These are phyloP conservation scores for Pelagomonas calceolata DNA, from an alignment of 108 stramenopile species.

Conservation along the genomic window DNA sequence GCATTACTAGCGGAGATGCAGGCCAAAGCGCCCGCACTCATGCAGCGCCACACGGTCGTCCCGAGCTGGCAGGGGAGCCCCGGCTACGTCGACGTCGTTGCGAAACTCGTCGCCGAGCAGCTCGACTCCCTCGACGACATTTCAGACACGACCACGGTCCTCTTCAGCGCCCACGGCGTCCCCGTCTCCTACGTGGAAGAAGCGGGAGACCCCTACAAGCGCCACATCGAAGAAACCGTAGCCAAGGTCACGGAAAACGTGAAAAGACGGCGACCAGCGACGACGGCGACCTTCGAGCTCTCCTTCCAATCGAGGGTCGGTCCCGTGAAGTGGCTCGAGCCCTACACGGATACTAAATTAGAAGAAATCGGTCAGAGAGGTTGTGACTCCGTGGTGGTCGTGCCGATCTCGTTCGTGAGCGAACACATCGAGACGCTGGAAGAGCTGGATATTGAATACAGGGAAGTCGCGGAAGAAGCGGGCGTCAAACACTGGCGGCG, in stretches of 20 bases:
- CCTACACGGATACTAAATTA: conserved; percentile 91
- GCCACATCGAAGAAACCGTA: conserved; percentile 56
- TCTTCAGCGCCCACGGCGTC: conserved; percentile 95
- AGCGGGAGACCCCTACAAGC: conserved; percentile 91
- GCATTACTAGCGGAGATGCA: not conserved
- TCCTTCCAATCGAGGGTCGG: conserved; percentile 87
- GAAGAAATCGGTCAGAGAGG: conserved; percentile 72
- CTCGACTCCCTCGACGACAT: conserved; percentile 58
- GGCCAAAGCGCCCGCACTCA: not conserved
- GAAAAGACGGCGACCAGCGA: not conserved
- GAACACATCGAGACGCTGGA: conserved; percentile 99
- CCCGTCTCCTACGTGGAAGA: conserved; percentile 82
- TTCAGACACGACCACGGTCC: conserved; percentile 46
- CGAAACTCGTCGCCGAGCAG: conserved; percentile 65
- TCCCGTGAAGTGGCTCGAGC: conserved; percentile 94
- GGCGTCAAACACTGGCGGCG: conserved; percentile 80
- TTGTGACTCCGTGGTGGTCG: conserved; percentile 85
- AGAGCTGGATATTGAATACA: conserved; percentile 99
- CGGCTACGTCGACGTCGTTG: conserved; percentile 77
- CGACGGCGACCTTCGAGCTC: not conserved
- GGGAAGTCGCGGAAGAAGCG: conserved; percentile 83
- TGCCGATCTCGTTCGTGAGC: conserved; percentile 92
- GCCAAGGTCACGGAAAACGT: conserved; percentile 12
- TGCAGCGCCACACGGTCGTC: conserved; percentile 77
- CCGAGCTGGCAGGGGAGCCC: conserved; percentile 85